A percentile compares a stretch with the other conserved stretches of the same genome.
Evolutionary conservation across 2,329 filamentous ascomycete species (phyloP).

Genomic region (Sporothrix globosa): DNA sequence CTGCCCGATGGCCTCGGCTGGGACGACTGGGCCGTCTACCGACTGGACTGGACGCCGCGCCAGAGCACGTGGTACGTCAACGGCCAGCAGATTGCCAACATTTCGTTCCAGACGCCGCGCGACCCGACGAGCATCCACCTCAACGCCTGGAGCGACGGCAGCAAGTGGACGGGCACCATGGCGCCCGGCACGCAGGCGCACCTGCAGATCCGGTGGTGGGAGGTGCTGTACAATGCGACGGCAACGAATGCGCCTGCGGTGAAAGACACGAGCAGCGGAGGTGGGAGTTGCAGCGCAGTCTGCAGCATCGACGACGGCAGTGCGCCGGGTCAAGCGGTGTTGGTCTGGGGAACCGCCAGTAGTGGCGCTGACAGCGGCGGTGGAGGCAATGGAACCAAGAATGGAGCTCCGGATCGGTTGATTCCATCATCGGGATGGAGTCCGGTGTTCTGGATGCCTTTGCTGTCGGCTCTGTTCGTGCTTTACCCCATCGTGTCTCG

Average conservation of each 20-base stretch:
- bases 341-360: conserved; percentile 24
- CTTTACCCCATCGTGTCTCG: background rate
- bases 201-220: conserved; percentile 65
- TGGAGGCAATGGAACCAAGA: conserved; percentile 1
- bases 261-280: background rate
- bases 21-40: conserved; percentile 61
- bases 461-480: background rate
- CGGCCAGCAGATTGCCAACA: conserved; percentile 54
- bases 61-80: conserved; percentile 61
- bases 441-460: background rate
- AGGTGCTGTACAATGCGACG: conserved; percentile 59
- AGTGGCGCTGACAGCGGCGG: background rate
- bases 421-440: background rate
- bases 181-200: conserved; percentile 52
- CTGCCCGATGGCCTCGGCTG: conserved; percentile 51
- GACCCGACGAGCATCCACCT: conserved; percentile 58
- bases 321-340: conserved; percentile 25
- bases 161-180: conserved; percentile 64
- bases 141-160: conserved; percentile 65
- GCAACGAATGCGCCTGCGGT: conserved; percentile 20
- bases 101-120: conserved; percentile 59
- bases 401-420: background rate
- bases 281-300: conserved; percentile 38
- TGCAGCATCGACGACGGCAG: conserved; percentile 31
- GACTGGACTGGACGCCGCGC: conserved; percentile 62